Conservation (phyloP, 176 grass and related monocot species). For the Musa beccarii region DNA sequence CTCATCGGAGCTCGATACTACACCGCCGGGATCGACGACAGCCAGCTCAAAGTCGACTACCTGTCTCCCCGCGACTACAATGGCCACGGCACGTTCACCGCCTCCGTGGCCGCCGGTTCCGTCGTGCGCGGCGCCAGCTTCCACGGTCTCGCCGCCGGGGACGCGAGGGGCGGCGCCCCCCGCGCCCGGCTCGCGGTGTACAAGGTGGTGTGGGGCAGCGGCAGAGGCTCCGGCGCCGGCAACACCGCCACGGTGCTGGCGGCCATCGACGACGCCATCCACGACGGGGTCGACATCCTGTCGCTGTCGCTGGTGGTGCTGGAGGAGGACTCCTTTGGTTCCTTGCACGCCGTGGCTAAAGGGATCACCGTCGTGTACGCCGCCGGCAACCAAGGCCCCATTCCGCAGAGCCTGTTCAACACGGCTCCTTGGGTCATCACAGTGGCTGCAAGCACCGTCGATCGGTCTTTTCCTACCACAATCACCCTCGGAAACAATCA, state of each 20-base stretch:
- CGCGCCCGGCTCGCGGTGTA: constrained; percentile 40
- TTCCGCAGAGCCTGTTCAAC: constrained; percentile 16
- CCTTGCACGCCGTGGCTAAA: constrained; percentile 40
- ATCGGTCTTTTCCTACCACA: constrained; percentile 37
- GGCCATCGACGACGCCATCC: constrained; percentile 50
- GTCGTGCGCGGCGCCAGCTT: constrained; percentile 29
- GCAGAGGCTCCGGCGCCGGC: not conserved
- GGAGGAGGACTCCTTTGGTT: not conserved
- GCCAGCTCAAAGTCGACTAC: not conserved
- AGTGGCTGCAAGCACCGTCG: constrained; percentile 42
- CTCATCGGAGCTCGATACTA: constrained; percentile 55
- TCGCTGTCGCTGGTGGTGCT: constrained; percentile 24
- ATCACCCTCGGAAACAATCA: constrained; percentile 36
- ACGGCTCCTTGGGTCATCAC: constrained; percentile 36
- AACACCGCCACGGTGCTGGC: constrained; percentile 31
- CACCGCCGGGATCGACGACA: not conserved
- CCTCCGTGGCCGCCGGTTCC: constrained; percentile 36
- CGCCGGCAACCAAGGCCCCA: constrained; percentile 20
- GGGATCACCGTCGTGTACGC: constrained; percentile 39
- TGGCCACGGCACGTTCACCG: constrained; percentile 37
- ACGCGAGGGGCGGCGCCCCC: constrained; percentile 39
- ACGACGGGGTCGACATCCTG: constrained; percentile 54
- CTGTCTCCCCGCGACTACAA: constrained; percentile 24
- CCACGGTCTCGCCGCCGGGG: constrained; percentile 22
- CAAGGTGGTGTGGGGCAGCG: constrained; percentile 22